Evolutionary conservation across 371 early-diverging fungal genomes (phyloP), one percentile per base, ranked within the genome.

Genomic region (Haplosporangium sp.): DNA sequence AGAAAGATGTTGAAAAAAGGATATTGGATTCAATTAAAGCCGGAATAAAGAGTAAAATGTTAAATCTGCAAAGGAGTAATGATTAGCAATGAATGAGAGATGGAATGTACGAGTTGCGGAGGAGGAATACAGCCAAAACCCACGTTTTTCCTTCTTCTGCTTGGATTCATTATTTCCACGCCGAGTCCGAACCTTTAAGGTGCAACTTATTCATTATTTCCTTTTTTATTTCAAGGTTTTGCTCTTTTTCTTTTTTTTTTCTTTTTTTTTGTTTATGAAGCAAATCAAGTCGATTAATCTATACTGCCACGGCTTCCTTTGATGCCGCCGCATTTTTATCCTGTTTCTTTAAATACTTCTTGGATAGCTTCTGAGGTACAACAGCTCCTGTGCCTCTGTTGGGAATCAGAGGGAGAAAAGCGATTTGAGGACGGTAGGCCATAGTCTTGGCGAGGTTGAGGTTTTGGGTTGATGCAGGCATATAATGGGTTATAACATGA

Each of bases 401-500:
- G n/a, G 37, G 37, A 1, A n/a, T 19, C n/a, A 13, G 39, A 3
- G 59, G 59, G 10, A 59, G 39, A 9, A 59, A 59, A 37, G 59
- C 8, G 3, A 38, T 40, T 19, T 59, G 59, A n/a, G 59, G 59
- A 3, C 59, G 37, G 8, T 59, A 59, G 10, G 59, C 11, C 9
- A 19, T 4, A 13, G 38, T 40, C 2, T n/a, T 37, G 39, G 27
- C 27, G 27, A 27, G 27, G 7, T 7, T 11, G 39, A 8, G 17
- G 10, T n/a, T 38, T 1, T 40, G 38, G 19, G 55, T 40, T 9
- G 61, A 66, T 6, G 56, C 34, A 0, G 72, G 72, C 11, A 72
- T 20, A 45, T 55, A 62, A 34, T 47, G 38, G 50, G 67, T 48
- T 37, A 61, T 58, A 8, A 67, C n/a, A 13, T 62, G 45, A 17